Evolutionary conservation across 495 filamentous ascomycete species (phyloP).

Genomic region (Lindgomyces ingoldianus): DNA sequence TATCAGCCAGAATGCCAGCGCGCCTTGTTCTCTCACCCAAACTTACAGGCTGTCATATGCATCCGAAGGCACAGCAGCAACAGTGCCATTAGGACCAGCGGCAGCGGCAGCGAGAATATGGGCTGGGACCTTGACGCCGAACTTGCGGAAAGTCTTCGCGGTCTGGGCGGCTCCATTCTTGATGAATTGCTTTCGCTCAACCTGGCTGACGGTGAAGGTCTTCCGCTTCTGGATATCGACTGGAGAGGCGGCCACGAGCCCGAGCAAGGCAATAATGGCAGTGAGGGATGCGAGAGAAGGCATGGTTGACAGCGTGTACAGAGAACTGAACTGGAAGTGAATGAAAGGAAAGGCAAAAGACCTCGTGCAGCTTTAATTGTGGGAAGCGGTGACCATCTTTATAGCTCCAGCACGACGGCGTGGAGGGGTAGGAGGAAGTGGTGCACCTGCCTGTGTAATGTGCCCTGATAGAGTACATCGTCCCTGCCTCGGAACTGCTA

Average conservation of each 20-base stretch:
- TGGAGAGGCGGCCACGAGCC: slow-evolving; percentile 25
- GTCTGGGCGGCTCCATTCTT: slow-evolving; percentile 30
- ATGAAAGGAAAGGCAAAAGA: slow-evolving; percentile 2
- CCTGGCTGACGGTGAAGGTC: slow-evolving; percentile 31
- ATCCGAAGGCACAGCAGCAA: slow-evolving; percentile 54
- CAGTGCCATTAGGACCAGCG: slow-evolving; percentile 51
- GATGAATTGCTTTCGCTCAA: slow-evolving; percentile 15
- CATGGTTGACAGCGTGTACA: slow-evolving; percentile 21
- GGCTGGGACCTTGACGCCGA: slow-evolving; percentile 47
- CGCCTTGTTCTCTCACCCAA: neutral
- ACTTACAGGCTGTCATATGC: slow-evolving; percentile 54
- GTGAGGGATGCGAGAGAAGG: slow-evolving; percentile 28
- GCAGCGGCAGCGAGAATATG: slow-evolving; percentile 50
- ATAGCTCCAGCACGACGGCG: slow-evolving; percentile 3
- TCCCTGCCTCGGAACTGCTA: neutral
- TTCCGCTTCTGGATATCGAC: slow-evolving; percentile 31
- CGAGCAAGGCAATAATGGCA: slow-evolving; percentile 20
- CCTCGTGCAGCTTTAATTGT: neutral
- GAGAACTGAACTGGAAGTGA: neutral
- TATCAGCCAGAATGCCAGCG: neutral
- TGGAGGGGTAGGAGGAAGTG: too few species aligned
- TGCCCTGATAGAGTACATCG: neutral
- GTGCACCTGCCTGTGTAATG: too few species aligned
- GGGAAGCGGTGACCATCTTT: slow-evolving; percentile 3
- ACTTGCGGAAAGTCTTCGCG: slow-evolving; percentile 40